Percentiles rank a stretch among this genome's conserved stretches.
Conservation (phyloP, 106 monocot genomes). For the Platanthera zijinensis region DNA sequence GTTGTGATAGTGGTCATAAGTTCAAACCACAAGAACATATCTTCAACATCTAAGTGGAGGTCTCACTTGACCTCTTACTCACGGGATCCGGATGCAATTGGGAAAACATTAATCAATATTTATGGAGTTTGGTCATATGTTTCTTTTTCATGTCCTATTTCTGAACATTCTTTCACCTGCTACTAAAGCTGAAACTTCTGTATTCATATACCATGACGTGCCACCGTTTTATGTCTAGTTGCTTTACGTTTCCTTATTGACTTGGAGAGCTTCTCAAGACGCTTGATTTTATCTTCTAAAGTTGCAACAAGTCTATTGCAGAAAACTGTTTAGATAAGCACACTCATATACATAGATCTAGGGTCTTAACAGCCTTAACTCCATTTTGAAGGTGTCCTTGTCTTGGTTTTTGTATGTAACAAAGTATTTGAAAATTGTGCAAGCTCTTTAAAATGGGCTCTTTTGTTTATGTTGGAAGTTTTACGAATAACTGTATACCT, state of each 20-base stretch:
- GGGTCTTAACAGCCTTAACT: not conserved
- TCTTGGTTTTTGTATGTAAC: not conserved
- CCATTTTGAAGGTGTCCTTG: not conserved
- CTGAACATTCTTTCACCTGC: not conserved
- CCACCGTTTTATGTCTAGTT: not conserved
- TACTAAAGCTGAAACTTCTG: not conserved
- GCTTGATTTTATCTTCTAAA: not conserved
- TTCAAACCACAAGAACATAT: not conserved
- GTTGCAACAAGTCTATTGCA: not conserved
- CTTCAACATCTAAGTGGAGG: no score
- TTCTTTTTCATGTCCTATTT: not conserved
- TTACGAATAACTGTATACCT: no score
- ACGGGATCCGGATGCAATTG: not conserved
- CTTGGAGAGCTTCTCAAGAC: no score
- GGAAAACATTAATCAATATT: not conserved
- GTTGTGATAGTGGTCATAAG: not conserved
- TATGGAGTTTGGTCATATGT: not conserved
- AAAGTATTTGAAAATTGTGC: not conserved
- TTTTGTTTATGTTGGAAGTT: no score
- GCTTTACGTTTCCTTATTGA: not conserved
- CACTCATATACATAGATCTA: not conserved
- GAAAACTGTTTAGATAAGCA: not conserved
- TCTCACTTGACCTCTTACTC: not conserved
- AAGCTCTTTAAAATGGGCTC: not conserved
- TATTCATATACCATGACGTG: not conserved